Evolutionary conservation across 495 filamentous ascomycete genomes (phyloP).

Genomic region (Hypoxylon lienhwacheense): DNA sequence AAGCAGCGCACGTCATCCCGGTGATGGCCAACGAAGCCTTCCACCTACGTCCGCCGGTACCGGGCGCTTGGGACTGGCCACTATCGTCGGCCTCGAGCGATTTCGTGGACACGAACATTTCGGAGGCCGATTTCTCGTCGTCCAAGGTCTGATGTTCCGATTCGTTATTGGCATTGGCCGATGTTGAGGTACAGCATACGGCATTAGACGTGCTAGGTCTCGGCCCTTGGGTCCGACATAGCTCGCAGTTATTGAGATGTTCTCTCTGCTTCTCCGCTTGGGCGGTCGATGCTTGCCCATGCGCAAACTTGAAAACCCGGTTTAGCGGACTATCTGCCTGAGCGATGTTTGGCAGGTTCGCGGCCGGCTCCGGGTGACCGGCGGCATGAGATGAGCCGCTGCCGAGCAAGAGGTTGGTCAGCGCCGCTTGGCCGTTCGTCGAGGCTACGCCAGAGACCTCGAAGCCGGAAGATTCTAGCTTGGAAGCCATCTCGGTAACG

Average conservation of each 20-base stretch:
- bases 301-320: conserved; percentile 18
- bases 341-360: conserved; percentile 3
- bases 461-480: conserved; percentile 51
- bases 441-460: conserved; percentile 50
- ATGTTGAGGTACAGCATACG: not conserved
- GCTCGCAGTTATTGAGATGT: conserved; percentile 36
- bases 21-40: conserved; percentile 68
- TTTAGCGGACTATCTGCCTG: conserved; percentile 14
- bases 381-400: conserved; percentile 4
- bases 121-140: conserved; percentile 18
- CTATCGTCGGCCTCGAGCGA: conserved; percentile 8
- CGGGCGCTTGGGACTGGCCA: conserved; percentile 7
- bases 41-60: conserved; percentile 36
- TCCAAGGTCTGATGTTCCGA: conserved; percentile 1
- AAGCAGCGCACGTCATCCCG: conserved; percentile 85
- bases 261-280: conserved; percentile 24
- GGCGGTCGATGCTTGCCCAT: conserved; percentile 12
- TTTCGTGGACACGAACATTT: conserved; percentile 11
- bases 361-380: not conserved
- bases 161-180: not conserved
- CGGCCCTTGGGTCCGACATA: conserved; percentile 26
- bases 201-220: not conserved
- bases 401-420: conserved; percentile 9
- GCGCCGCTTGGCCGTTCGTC: conserved; percentile 34
- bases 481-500: conserved; percentile 41